A percentile compares a stretch with the other conserved stretches of the same genome.
These are phyloP conservation scores for Heliocybe sulcata DNA, from an alignment of 1,284 basidiomycete genomes.

Conservation along the genomic window DNA sequence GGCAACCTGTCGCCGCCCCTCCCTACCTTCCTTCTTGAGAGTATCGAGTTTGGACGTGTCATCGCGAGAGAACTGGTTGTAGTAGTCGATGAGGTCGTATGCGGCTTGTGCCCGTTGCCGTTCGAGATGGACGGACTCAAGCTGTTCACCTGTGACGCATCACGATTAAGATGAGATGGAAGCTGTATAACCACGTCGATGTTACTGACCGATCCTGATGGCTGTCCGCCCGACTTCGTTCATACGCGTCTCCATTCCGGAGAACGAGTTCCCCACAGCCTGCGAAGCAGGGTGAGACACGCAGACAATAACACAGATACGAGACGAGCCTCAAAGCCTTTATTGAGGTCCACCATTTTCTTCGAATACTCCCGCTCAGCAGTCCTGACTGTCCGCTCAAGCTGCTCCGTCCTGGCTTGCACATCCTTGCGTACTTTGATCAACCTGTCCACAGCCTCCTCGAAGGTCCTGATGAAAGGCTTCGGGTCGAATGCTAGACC, in stretches of 20 bases:
- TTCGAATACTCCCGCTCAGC: slow-evolving; percentile 93
- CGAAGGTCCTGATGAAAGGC: slow-evolving; percentile 90
- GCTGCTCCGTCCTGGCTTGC: slow-evolving; percentile 80
- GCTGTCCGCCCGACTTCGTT: slow-evolving; percentile 93
- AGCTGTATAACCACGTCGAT: slow-evolving; percentile 1
- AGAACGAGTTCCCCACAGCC: slow-evolving; percentile 80
- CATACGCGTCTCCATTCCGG: slow-evolving; percentile 82
- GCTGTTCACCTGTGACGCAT: slow-evolving; percentile 79
- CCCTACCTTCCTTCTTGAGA: slow-evolving; percentile 81
- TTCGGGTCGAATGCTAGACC: slow-evolving; percentile 83
- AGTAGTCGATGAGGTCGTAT: slow-evolving; percentile 92
- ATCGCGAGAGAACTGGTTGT: slow-evolving; percentile 86
- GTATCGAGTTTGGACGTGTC: slow-evolving; percentile 77
- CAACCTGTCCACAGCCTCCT: slow-evolving; percentile 83
- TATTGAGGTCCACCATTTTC: slow-evolving; percentile 87
- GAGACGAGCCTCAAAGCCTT: slow-evolving; percentile 78
- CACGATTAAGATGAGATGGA: slow-evolving; percentile 5
- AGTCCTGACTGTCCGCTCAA: slow-evolving; percentile 87
- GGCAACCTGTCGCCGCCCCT: slow-evolving; percentile 85
- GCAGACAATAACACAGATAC: not conserved
- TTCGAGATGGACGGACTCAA: slow-evolving; percentile 91
- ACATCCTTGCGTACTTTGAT: slow-evolving; percentile 84
- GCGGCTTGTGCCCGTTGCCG: slow-evolving; percentile 92
- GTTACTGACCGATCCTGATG: slow-evolving; percentile 76
- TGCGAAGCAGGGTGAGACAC: slow-evolving; percentile 23